Evolutionary conservation across 2,329 filamentous ascomycete species (phyloP), one percentile per base, ranked within the genome.

Genomic region (Colletotrichum camelliae): DNA sequence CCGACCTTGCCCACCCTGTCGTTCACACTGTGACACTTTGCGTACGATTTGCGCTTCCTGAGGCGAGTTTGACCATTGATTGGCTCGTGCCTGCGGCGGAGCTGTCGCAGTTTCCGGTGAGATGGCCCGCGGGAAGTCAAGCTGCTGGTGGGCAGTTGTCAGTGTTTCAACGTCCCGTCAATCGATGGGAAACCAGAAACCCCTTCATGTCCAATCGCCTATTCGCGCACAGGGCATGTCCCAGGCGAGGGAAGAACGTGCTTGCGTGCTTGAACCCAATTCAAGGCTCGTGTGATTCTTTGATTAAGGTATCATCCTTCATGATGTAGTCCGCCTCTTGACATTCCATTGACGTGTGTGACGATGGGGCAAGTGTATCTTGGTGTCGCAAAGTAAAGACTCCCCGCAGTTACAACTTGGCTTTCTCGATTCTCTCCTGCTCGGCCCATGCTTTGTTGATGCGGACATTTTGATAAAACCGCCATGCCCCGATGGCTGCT

Each of bases 381-480:
- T 48, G n/a, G 43, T 24, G 12, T 52, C 43, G 43, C n/a, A 13
- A 21, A 21, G 43, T 21, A 21, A 13, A 52, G 39, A 6, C 43
- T 52, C n/a, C 43, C 43, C 43, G 43, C 43, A 13, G 13, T 39
- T 80, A 89, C 66, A 89, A 77, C 78, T 84, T 87, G 8, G 87
- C 85, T 81, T 83, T 85, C 76, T 85, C 84, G 80, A 87, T 88
- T 80, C 85, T 81, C 83, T 91, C 88, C 84, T 89, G 86, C 78
- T 87, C 88, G 78, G 92, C 90, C 96, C 96, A 98, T 75, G 87
- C 87, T 83, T 87, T 90, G 84, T 95, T 94, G 79, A 93, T 92
- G 80, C 87, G 89, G 81, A 91, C 89, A 84, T 96, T 97, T 81
- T 92, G 88, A 86, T 93, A 93, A 82, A 95, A 91, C 79, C 91